Evolutionary conservation across 352 stramenopile species (phyloP).

Genomic region (Phytophthora capsici): DNA sequence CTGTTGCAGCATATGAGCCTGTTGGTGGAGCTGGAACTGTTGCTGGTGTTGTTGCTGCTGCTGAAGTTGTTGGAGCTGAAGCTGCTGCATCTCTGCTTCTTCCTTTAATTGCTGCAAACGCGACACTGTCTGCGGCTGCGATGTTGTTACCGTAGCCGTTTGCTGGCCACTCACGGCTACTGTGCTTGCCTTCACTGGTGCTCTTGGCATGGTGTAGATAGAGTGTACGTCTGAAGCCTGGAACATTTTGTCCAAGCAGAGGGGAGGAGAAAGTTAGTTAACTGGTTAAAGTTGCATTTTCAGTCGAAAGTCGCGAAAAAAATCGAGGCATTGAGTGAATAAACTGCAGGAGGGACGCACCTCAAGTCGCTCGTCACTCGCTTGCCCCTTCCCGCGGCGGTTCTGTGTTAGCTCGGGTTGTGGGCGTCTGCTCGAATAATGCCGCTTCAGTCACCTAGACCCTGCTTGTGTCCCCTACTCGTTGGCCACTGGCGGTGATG

Average conservation of each 20-base stretch:
- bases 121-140: conserved; percentile 16
- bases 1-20: conserved; percentile 38
- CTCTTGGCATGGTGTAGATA: conserved; percentile 34
- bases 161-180: conserved; percentile 26
- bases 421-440: conserved; percentile 44
- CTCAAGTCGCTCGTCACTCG: conserved; percentile 20
- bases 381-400: conserved; percentile 36
- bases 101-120: conserved; percentile 40
- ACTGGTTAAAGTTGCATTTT: conserved; percentile 17
- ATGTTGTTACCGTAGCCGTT: background rate
- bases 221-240: conserved; percentile 14
- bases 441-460: conserved; percentile 58
- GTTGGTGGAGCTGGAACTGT: conserved; percentile 39
- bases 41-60: conserved; percentile 42
- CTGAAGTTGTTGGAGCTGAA: conserved; percentile 39
- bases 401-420: conserved; percentile 40
- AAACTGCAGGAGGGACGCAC: conserved; percentile 12
- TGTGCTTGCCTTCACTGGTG: conserved; percentile 24
- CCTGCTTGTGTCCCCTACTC: conserved; percentile 37
- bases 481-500: conserved; percentile 29
- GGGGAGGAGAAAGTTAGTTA: conserved; percentile 23
- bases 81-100: conserved; percentile 38
- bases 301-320: conserved; percentile 23
- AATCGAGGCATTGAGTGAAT: conserved; percentile 1
- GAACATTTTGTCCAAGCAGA: conserved; percentile 13